These are phyloP conservation scores for Aphanomyces cochlioides DNA, from an alignment of 352 stramenopile genomes.

Conservation along the genomic window DNA sequence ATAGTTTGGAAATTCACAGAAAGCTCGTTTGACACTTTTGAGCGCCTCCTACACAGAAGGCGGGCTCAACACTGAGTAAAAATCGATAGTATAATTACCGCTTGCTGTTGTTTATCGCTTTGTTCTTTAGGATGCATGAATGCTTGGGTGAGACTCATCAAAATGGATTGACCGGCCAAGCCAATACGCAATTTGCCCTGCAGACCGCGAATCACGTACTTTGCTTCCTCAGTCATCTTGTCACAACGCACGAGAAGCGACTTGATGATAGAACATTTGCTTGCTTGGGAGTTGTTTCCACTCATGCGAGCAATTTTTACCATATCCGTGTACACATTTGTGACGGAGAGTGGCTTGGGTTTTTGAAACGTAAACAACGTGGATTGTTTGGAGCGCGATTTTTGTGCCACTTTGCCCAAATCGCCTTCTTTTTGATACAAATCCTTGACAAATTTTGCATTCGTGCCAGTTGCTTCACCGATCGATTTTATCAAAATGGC, in stretches of 20 bases:
- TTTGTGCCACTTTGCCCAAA: conserved; percentile 94
- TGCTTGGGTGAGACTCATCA: conserved; percentile 96
- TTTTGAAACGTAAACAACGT: conserved; percentile 87
- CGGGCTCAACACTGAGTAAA: background rate
- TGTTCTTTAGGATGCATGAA: conserved; percentile 86
- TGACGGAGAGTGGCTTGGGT: conserved; percentile 85
- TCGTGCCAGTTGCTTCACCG: conserved; percentile 88
- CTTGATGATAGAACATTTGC: conserved; percentile 98
- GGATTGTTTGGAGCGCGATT: conserved; percentile 90
- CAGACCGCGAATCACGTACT: conserved; percentile 98
- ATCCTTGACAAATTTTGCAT: conserved; percentile 91
- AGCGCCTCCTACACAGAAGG: conserved; percentile 75
- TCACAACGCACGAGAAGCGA: conserved; percentile 91
- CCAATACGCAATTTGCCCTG: conserved; percentile 98
- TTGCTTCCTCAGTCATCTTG: conserved; percentile 83
- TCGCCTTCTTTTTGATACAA: conserved; percentile 97
- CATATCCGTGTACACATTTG: conserved; percentile 86
- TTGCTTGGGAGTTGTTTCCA: conserved; percentile 94
- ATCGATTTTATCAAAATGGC: conserved; percentile 98
- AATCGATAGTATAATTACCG: background rate
- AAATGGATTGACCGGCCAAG: conserved; percentile 95
- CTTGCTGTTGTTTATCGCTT: conserved; percentile 78
- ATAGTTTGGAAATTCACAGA: conserved; percentile 96
- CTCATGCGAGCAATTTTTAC: conserved; percentile 93
- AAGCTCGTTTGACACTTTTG: conserved; percentile 96